These are phyloP conservation scores for Paecilomyces sp. DNA, from an alignment of 2,329 filamentous ascomycete species.

Conservation along the genomic window DNA sequence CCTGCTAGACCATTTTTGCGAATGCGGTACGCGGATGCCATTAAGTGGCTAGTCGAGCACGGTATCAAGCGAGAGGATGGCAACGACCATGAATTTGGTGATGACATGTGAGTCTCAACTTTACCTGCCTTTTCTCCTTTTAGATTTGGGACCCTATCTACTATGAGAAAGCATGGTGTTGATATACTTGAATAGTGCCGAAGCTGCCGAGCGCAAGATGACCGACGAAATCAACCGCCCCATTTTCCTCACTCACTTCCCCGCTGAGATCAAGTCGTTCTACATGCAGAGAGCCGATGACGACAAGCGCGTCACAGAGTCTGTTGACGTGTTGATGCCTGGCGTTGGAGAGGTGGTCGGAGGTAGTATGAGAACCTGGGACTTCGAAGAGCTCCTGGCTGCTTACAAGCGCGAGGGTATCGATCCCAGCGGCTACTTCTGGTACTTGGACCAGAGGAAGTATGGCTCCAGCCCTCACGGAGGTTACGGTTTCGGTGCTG, in stretches of 20 bases:
- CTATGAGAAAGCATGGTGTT: not conserved
- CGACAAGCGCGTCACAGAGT: constrained; percentile 82
- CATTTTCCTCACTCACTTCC: constrained; percentile 96
- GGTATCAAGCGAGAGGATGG: constrained; percentile 91
- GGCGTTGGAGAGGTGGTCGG: constrained; percentile 96
- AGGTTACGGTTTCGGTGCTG: not conserved
- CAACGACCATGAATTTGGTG: constrained; percentile 82
- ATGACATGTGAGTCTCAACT: constrained; percentile 63
- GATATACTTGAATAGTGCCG: constrained; percentile 45
- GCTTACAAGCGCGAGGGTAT: constrained; percentile 86
- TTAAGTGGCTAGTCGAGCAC: constrained; percentile 86
- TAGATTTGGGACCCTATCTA: not conserved
- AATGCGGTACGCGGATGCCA: constrained; percentile 92
- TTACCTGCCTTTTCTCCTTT: not conserved
- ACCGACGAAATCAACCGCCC: constrained; percentile 93
- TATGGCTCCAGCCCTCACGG: constrained; percentile 27
- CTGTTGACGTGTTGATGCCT: constrained; percentile 81
- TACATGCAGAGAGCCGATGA: constrained; percentile 90
- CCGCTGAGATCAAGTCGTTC: constrained; percentile 94
- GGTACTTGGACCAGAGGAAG: constrained; percentile 98
- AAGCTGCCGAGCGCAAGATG: constrained; percentile 94
- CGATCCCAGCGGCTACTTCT: constrained; percentile 81
- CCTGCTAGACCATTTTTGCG: constrained; percentile 83
- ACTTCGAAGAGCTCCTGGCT: constrained; percentile 79
- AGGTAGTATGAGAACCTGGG: constrained; percentile 91